Conservation (phyloP, 179 eudicot species). For the Silene noctiflora region DNA sequence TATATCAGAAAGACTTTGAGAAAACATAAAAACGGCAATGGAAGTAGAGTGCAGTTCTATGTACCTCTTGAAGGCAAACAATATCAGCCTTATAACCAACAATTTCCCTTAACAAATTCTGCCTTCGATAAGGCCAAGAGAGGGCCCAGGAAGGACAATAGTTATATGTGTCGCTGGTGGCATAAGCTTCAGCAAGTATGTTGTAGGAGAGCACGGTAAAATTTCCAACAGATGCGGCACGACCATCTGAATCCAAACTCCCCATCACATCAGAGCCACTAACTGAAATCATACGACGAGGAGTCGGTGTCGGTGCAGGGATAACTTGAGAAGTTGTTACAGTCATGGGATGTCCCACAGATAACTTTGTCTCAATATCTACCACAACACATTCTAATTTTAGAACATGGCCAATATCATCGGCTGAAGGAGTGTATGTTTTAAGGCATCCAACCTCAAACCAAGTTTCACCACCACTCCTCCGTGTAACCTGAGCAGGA, state of each 20-base stretch:
- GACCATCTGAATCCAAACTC: conserved; percentile 57
- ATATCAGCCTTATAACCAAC: conserved; percentile 90
- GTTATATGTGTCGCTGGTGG: conserved; percentile 69
- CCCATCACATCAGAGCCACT: conserved; percentile 58
- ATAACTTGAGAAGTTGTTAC: conserved; percentile 83
- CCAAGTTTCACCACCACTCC: conserved; percentile 94
- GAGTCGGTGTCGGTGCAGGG: conserved; percentile 95
- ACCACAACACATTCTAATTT: conserved; percentile 86
- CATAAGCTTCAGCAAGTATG: conserved; percentile 74
- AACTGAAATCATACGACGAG: conserved; percentile 75
- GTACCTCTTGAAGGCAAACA: conserved; percentile 97
- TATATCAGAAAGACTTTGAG: no score
- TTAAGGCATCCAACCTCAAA: conserved; percentile 79
- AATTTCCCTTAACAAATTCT: conserved; percentile 86
- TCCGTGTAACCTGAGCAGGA: conserved; percentile 67
- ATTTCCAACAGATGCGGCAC: conserved; percentile 52
- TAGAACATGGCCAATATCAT: conserved; percentile 89
- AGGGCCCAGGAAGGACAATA: conserved; percentile 99
- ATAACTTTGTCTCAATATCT: conserved; percentile 63
- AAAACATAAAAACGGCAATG: background rate
- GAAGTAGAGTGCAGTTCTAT: conserved; percentile 16
- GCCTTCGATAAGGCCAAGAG: conserved; percentile 94
- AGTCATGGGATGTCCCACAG: conserved; percentile 63
- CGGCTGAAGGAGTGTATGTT: conserved; percentile 85
- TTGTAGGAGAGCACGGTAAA: conserved; percentile 96